These are phyloP conservation scores for Triglochin maritima DNA, from an alignment of 106 monocot genomes.

Conservation along the genomic window DNA sequence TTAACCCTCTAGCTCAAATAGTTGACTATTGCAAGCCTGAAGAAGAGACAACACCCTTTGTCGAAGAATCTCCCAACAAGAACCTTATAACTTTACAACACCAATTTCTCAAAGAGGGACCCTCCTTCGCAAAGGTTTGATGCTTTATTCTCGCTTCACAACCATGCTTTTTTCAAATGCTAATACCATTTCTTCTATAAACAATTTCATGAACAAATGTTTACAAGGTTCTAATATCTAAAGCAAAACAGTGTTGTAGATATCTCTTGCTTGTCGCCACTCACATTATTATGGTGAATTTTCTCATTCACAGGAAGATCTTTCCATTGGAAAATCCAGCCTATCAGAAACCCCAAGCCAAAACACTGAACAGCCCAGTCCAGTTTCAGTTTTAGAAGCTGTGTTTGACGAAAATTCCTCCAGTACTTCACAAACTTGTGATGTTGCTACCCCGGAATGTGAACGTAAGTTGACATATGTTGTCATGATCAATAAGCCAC, in stretches of 20 bases:
- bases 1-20: not conserved
- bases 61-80: not conserved
- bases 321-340: not conserved
- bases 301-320: not conserved
- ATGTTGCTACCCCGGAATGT: not conserved
- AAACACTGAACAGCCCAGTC: slow-evolving; percentile 26
- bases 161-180: not conserved
- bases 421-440: slow-evolving; percentile 9
- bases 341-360: slow-evolving; percentile 2
- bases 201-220: not conserved
- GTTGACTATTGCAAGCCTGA: not conserved
- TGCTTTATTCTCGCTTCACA: too few relatives aligned
- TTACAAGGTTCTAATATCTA: not conserved
- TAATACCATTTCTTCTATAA: not conserved
- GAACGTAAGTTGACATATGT: slow-evolving; percentile 10
- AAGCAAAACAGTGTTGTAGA: not conserved
- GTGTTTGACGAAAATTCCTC: slow-evolving; percentile 17
- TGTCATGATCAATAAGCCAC: too few relatives aligned
- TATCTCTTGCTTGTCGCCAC: too few relatives aligned
- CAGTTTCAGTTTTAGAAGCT: slow-evolving; percentile 23
- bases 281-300: not conserved
- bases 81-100: too few relatives aligned
- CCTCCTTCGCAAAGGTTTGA: not conserved
- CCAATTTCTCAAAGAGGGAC: not conserved
- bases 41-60: not conserved